These are phyloP conservation scores for Polygonum aviculare DNA, from an alignment of 148 eudicot species.

Conservation along the genomic window DNA sequence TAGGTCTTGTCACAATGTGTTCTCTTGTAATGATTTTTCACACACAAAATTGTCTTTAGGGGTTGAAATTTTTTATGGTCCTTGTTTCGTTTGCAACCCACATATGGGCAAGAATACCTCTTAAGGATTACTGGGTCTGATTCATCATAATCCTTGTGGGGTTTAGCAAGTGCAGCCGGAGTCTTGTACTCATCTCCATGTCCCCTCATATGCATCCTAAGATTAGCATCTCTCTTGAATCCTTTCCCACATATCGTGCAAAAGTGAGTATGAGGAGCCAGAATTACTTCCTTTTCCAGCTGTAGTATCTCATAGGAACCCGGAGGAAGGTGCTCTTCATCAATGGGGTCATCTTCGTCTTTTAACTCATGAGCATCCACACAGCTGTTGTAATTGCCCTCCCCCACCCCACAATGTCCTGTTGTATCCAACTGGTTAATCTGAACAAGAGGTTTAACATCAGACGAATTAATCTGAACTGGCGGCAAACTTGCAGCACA, in stretches of 20 bases:
- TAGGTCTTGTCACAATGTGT: slow-evolving; percentile 93
- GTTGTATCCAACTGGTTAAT: slow-evolving; percentile 31
- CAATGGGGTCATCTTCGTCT: slow-evolving; percentile 82
- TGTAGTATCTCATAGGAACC: slow-evolving; percentile 88
- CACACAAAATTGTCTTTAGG: slow-evolving; percentile 80
- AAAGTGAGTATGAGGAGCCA: slow-evolving; percentile 96
- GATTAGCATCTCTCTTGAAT: slow-evolving; percentile 90
- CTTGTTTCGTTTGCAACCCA: slow-evolving; percentile 89
- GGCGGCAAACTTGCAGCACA: slow-evolving; percentile 13
- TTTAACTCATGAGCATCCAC: slow-evolving; percentile 56
- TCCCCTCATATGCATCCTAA: slow-evolving; percentile 97
- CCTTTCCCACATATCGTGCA: slow-evolving; percentile 94
- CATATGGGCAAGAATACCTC: slow-evolving; percentile 85
- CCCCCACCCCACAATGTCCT: slow-evolving; percentile 22
- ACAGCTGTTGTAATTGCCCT: slow-evolving; percentile 23
- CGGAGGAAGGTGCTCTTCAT: slow-evolving; percentile 86
- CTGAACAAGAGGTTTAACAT: slow-evolving; percentile 29
- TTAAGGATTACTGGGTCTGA: slow-evolving; percentile 62
- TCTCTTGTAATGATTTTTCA: slow-evolving; percentile 91
- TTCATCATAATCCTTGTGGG: slow-evolving; percentile 47
- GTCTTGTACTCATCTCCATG: slow-evolving; percentile 96
- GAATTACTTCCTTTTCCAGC: slow-evolving; percentile 88
- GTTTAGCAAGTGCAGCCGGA: slow-evolving; percentile 88
- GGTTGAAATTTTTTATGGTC: slow-evolving; percentile 93
- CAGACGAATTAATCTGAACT: slow-evolving; percentile 21